Base-by-base conservation (phyloP, 2,329 filamentous ascomycete species). In the Neofusicoccum kwambonambiense region DNA sequence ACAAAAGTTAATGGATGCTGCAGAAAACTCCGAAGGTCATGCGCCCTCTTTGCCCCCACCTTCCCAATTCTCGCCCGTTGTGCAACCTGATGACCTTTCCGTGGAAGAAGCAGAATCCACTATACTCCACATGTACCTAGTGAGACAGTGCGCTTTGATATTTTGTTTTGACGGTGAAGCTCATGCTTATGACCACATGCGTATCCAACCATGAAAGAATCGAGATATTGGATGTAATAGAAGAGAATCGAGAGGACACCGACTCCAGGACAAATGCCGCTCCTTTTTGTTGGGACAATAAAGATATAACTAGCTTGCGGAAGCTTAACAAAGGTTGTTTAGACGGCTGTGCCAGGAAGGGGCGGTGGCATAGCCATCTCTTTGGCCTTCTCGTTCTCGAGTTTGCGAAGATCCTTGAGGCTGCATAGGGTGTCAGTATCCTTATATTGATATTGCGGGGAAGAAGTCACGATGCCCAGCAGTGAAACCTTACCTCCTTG, bases 361-460 rank as follows among this genome's bases (percentile, higher is more conserved):
- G 63, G 63, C 27, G 63, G 63, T 4, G 63, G 63, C 45, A 60
- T 65, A 17, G 63, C 27, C 63, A 65, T 65, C 37, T 65, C 63
- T 34, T 61, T 65, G 22, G 63, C 54, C 47, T 65, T 65, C 34
- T 65, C 63, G 31, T n/a, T 49, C 31, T 65, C 63, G 37, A 65
- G 63, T 51, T 49, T 60, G 22, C 63, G 63, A 17, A 65, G 63
- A 17, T 65, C 63, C 47, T 37, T 51, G 13, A 65, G 45, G 45
- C 63, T 64, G 12, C 5, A 12, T 27, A 27, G 4, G 12, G 15
- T 17, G 41, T 64, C 9, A 64, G 31, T n/a, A 47, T 51, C 17
- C 11, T 42, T 41, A 3, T 11, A 15, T 39, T 12, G 37, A 12
- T 39, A 12, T 11, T 39, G 37, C 9, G 27, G 4, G 27, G 27